Conservation (phyloP, 257 asterid species). For the Petunia secreta region DNA sequence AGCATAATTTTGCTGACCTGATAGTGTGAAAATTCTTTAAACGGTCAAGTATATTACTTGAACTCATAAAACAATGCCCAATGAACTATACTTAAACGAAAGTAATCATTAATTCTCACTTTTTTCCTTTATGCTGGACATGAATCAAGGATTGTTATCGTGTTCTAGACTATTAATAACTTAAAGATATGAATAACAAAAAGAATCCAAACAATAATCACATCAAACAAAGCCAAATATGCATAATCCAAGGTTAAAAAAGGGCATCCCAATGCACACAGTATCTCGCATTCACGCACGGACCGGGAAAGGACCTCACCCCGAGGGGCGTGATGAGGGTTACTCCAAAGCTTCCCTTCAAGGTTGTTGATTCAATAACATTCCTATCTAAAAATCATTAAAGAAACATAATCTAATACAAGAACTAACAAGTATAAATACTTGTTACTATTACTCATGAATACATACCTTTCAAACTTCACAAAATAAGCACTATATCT, state of each 20-base stretch:
- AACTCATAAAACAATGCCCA: not conserved
- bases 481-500: not conserved
- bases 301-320: no score
- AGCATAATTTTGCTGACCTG: not conserved
- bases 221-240: not conserved
- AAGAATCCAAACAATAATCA: not conserved
- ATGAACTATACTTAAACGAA: not conserved
- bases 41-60: no score
- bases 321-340: no score
- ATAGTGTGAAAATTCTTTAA: no score
- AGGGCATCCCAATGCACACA: no score
- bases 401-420: not conserved
- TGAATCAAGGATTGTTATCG: not conserved
- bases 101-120: not conserved
- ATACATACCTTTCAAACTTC: not conserved
- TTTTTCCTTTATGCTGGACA: not conserved
- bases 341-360: no score
- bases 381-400: not conserved
- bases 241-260: not conserved
- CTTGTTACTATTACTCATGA: not conserved
- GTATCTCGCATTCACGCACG: no score
- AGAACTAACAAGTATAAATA: not conserved
- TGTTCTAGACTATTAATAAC: not conserved
- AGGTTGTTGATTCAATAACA: not conserved
- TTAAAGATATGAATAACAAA: not conserved